Evolutionary conservation across 2,329 filamentous ascomycete species (phyloP).

Genomic region (Catunica adiposa): DNA sequence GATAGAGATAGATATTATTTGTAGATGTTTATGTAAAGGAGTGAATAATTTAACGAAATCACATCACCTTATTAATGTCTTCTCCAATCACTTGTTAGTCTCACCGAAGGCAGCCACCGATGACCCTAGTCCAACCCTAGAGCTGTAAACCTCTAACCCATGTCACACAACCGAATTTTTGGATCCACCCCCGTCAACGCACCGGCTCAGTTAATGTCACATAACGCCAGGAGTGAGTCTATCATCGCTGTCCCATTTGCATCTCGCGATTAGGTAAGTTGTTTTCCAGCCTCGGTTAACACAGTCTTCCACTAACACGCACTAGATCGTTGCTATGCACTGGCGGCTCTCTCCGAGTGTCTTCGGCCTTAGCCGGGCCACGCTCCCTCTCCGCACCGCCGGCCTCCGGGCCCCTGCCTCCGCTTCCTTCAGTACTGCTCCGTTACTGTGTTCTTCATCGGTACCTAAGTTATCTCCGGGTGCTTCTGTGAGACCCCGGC

Average conservation of each 20-base stretch:
- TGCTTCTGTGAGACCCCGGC: not conserved
- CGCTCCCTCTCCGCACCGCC: not conserved
- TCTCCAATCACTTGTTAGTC: not conserved
- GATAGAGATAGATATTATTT: no score
- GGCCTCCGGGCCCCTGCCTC: not conserved
- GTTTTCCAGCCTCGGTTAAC: not conserved
- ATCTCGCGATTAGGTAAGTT: not conserved
- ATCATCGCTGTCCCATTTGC: not conserved
- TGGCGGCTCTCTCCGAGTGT: constrained; percentile 12
- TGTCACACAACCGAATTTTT: not conserved
- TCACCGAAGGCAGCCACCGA: not conserved
- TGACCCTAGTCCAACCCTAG: not conserved
- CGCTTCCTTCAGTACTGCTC: no score
- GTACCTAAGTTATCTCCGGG: not conserved
- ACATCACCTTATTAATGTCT: not conserved
- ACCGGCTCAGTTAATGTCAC: not conserved
- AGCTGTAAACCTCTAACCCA: not conserved
- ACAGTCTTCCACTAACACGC: not conserved
- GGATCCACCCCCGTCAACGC: not conserved
- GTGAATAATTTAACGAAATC: not conserved
- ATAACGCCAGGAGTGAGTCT: not conserved
- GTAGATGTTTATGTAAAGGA: not conserved
- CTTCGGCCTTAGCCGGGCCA: constrained; percentile 10
- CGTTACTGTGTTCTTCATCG: no score
- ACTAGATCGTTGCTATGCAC: constrained; percentile 5